Evolutionary conservation across 139 green algal species (phyloP).

Genomic region (Chlorella sp.): DNA sequence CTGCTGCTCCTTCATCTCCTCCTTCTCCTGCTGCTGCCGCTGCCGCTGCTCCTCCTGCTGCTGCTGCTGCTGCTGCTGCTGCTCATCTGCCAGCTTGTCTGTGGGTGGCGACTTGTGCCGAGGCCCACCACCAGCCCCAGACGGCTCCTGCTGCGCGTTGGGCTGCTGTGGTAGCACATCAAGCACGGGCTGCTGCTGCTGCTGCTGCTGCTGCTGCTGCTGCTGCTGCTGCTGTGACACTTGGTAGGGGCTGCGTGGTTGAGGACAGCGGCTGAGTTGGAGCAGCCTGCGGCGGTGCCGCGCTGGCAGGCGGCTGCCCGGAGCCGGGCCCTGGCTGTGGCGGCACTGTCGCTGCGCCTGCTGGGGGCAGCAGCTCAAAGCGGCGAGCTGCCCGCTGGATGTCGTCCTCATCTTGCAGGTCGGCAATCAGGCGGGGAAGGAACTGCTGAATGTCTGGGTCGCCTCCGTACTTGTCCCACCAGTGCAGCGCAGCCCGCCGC

Average conservation of each 20-base stretch:
- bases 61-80: not conserved
- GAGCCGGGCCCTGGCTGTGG: not conserved
- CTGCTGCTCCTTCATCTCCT: not conserved
- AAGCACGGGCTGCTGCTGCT: not conserved
- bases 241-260: not conserved
- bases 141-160: not conserved
- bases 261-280: not conserved
- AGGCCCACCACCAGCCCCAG: not conserved
- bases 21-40: not conserved
- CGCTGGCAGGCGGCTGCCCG: not conserved
- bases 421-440: not conserved
- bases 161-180: not conserved
- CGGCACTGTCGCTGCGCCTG: not conserved
- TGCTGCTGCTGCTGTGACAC: not conserved
- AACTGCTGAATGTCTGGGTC: not conserved
- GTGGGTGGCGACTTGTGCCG: not conserved
- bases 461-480: not conserved
- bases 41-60: not conserved
- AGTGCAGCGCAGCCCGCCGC: constrained; percentile 7
- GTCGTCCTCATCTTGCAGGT: constrained; percentile 1
- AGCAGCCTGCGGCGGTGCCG: too few species aligned
- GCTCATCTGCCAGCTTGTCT: not conserved
- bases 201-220: not conserved
- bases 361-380: not conserved
- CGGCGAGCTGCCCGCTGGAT: not conserved